phyloP scores from a whole-genome alignment of 768 basidiomycete genomes.

The Xerocomus spinulosus region DNA sequence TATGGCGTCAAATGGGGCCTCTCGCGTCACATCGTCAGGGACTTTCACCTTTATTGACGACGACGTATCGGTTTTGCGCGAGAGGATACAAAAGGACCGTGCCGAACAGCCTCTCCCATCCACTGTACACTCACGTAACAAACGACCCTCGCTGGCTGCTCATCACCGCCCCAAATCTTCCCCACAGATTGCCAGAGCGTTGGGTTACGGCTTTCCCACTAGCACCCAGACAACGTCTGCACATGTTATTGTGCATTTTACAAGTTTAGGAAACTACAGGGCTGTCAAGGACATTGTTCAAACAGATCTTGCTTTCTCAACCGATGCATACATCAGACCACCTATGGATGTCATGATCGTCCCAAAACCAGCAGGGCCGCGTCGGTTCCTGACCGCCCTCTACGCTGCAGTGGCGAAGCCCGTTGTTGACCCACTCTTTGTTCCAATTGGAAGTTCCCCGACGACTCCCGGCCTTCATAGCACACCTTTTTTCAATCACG shows the following conservation, averaged over 20 bases:
- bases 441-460: constrained; percentile 93
- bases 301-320: constrained; percentile 41
- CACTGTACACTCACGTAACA: constrained; percentile 41
- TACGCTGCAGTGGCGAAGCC: constrained; percentile 89
- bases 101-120: constrained; percentile 41
- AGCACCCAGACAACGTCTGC: constrained; percentile 31
- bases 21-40: constrained; percentile 26
- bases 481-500: constrained; percentile 40
- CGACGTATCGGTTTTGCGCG: constrained; percentile 74
- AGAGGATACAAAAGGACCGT: constrained; percentile 65
- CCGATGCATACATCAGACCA: constrained; percentile 41
- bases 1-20: constrained; percentile 17
- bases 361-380: constrained; percentile 94
- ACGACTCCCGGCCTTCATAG: constrained; percentile 61
- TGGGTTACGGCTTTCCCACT: constrained; percentile 34
- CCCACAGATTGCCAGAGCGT: constrained; percentile 64
- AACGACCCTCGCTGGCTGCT: constrained; percentile 63
- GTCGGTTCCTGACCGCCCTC: constrained; percentile 86
- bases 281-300: constrained; percentile 81
- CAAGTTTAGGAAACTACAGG: constrained; percentile 86
- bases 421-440: constrained; percentile 83
- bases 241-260: constrained; percentile 74
- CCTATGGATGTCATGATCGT: constrained; percentile 93
- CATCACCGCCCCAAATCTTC: constrained; percentile 78
- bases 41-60: constrained; percentile 92